phyloP scores from a whole-genome alignment of 164 flowering plant species.

The Stephania japonica region DNA sequence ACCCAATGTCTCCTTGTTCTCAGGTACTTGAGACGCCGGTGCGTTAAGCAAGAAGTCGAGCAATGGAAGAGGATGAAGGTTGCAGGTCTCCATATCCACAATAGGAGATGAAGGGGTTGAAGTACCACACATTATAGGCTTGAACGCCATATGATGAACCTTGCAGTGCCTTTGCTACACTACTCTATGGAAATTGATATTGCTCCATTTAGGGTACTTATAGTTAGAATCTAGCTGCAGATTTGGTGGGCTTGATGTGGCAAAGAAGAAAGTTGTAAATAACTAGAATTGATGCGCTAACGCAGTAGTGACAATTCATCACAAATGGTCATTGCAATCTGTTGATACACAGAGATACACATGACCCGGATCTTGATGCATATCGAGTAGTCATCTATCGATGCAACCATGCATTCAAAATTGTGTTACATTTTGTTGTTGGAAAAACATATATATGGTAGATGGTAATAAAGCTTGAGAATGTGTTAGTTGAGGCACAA shows the following conservation, averaged over 20 bases:
- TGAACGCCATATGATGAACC: constrained; percentile 6
- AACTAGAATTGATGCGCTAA: background rate
- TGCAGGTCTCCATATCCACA: background rate
- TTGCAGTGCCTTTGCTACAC: background rate
- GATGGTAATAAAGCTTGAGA: constrained; percentile 26
- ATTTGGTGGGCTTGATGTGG: background rate
- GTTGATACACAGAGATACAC: no score
- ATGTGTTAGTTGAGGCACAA: constrained; percentile 40
- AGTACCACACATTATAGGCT: background rate
- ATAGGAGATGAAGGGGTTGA: constrained; percentile 7
- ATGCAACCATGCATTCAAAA: no score
- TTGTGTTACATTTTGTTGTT: no score
- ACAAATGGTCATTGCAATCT: no score
- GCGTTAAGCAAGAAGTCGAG: constrained; percentile 23
- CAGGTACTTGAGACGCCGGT: background rate
- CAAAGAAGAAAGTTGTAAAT: background rate
- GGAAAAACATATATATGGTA: no score
- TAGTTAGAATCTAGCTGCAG: background rate
- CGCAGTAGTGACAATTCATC: background rate
- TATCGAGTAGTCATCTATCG: no score
- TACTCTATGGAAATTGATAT: background rate
- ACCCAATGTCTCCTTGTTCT: constrained; percentile 7
- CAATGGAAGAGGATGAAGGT: constrained; percentile 26
- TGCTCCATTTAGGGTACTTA: background rate
- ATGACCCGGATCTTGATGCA: no score